A percentile compares a stretch with the other conserved stretches of the same genome.
phyloP scores from a whole-genome alignment of 2,329 filamentous ascomycete species.

The Camillea tinctor region DNA sequence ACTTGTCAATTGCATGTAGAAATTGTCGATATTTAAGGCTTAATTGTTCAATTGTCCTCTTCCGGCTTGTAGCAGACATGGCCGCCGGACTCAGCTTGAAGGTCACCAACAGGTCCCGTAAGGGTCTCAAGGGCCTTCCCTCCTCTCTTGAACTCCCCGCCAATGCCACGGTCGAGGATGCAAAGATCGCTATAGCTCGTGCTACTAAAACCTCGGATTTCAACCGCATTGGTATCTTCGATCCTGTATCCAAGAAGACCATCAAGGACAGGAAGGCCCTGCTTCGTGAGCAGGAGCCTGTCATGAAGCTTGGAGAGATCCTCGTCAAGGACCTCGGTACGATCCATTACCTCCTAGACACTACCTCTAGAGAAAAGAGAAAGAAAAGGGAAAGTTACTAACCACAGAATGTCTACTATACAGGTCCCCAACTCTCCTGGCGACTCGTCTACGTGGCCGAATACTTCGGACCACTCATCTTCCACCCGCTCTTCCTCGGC shows the following conservation, averaged over 20 bases:
- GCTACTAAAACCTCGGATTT: slow-evolving; percentile 51
- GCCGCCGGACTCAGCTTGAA: slow-evolving; percentile 28
- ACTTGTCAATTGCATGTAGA: no score
- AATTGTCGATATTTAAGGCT: background rate
- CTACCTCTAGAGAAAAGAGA: no score
- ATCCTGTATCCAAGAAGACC: slow-evolving; percentile 60
- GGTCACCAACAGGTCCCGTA: slow-evolving; percentile 28
- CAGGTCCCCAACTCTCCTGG: slow-evolving; percentile 89
- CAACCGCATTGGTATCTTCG: slow-evolving; percentile 63
- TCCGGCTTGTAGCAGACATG: background rate
- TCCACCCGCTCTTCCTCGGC: slow-evolving; percentile 74
- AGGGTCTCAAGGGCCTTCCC: slow-evolving; percentile 52
- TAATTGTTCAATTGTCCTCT: background rate
- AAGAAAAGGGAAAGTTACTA: background rate
- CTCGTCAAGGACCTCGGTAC: slow-evolving; percentile 92
- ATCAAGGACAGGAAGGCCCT: slow-evolving; percentile 60
- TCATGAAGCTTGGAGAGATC: slow-evolving; percentile 55
- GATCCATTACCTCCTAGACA: slow-evolving; percentile 22
- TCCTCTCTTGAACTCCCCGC: slow-evolving; percentile 46
- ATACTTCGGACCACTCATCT: slow-evolving; percentile 86
- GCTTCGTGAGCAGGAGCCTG: slow-evolving; percentile 47
- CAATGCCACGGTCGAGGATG: slow-evolving; percentile 58
- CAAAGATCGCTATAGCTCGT: slow-evolving; percentile 56
- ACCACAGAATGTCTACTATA: slow-evolving; percentile 2
- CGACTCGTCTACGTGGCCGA: slow-evolving; percentile 92